These are phyloP conservation scores for Metarhizium rileyi DNA, from an alignment of 2,329 filamentous ascomycete species.

Conservation along the genomic window DNA sequence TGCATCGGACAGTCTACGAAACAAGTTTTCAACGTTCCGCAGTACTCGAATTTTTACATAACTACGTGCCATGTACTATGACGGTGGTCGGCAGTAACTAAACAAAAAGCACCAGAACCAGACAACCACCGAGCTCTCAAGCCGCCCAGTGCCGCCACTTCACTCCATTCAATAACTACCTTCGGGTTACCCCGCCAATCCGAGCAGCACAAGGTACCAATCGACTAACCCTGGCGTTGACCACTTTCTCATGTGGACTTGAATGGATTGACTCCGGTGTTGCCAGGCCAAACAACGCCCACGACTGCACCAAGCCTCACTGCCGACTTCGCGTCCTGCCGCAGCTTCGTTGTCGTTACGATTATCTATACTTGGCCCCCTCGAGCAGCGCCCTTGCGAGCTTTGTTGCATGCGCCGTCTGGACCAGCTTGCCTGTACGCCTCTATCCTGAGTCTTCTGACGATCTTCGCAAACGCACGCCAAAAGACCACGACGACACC, in stretches of 20 bases:
- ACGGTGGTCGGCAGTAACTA: no score
- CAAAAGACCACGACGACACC: constrained; percentile 13
- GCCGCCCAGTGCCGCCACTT: not conserved
- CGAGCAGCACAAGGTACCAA: not conserved
- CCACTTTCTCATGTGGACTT: constrained; percentile 1
- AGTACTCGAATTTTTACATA: no score
- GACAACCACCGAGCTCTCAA: no score
- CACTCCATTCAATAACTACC: not conserved
- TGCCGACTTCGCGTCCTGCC: not conserved
- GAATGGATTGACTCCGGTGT: constrained; percentile 4
- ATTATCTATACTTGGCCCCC: not conserved
- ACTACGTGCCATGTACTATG: no score
- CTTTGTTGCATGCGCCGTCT: not conserved
- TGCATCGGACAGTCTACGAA: no score
- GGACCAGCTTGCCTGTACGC: not conserved
- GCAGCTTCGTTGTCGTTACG: not conserved
- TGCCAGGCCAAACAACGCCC: not conserved
- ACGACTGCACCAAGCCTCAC: constrained; percentile 1
- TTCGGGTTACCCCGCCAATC: constrained; percentile 34
- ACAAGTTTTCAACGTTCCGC: no score
- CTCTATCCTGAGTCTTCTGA: not conserved
- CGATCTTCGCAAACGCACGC: not conserved
- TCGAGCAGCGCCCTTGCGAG: constrained; percentile 1
- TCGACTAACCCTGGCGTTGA: constrained; percentile 2
- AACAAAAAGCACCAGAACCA: no score